Conservation (phyloP, 495 filamentous ascomycete genomes). For the Pyrenula massariospora region DNA sequence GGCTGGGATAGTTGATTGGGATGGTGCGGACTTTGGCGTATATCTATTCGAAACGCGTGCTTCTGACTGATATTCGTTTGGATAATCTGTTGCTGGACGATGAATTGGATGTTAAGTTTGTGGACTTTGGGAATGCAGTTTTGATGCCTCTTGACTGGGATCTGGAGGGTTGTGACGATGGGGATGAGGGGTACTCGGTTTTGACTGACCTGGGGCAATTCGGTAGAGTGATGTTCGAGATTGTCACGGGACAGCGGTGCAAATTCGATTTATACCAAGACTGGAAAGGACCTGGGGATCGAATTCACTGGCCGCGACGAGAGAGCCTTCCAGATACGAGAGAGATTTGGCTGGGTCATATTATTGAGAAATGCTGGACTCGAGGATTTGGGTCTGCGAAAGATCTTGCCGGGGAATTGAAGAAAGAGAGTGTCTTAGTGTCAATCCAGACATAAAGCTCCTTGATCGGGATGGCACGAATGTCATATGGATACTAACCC, state of each 20-base stretch:
- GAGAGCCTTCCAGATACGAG: conserved; percentile 12
- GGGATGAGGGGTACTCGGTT: conserved; percentile 12
- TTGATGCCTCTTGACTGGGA: conserved; percentile 13
- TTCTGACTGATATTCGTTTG: conserved; percentile 18
- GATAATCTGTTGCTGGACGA: conserved; percentile 19
- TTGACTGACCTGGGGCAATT: conserved; percentile 18
- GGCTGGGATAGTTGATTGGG: conserved; percentile 16
- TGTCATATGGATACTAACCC: no score
- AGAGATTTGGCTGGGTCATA: conserved; percentile 15
- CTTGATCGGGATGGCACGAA: no score
- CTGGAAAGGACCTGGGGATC: conserved; percentile 10
- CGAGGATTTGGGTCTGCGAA: conserved; percentile 13
- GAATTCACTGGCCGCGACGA: conserved; percentile 13
- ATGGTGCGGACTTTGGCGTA: conserved; percentile 15
- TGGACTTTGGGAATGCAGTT: conserved; percentile 17
- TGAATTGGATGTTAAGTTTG: conserved; percentile 18
- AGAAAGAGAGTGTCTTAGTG: no score
- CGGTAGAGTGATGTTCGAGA: conserved; percentile 19
- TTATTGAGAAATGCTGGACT: conserved; percentile 21
- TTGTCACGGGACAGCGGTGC: conserved; percentile 14
- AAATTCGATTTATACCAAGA: conserved; percentile 18
- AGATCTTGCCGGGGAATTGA: conserved; percentile 5
- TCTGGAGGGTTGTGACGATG: conserved; percentile 16
- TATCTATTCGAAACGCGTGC: conserved; percentile 16
- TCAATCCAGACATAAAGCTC: no score